Evolutionary conservation across 768 basidiomycete species (phyloP).

Genomic region (Cystobasidium tubakii): DNA sequence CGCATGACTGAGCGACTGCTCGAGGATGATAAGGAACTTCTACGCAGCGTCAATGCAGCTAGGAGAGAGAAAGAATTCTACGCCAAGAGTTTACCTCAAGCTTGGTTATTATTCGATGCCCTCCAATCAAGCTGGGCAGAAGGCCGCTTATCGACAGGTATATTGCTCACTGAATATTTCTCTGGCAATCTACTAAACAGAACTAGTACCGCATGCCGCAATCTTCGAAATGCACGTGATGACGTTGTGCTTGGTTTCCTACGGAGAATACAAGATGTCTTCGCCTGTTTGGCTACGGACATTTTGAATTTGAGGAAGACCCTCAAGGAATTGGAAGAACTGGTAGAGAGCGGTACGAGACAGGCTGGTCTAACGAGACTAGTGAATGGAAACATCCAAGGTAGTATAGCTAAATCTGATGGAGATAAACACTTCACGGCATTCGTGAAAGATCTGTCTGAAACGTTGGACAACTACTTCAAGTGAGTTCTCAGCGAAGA

Average conservation of each 20-base stretch:
- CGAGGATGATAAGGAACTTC: neutral
- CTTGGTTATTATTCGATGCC: constrained; percentile 12
- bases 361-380: constrained; percentile 16
- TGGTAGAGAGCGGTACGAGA: neutral
- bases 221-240: constrained; percentile 30
- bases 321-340: constrained; percentile 18
- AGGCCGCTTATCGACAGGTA: neutral
- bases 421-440: constrained; percentile 27
- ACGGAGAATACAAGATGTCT: neutral
- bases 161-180: constrained; percentile 12
- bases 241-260: constrained; percentile 14
- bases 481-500: neutral
- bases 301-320: neutral
- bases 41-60: neutral
- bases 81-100: constrained; percentile 9
- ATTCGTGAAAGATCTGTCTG: neutral
- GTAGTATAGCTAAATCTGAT: neutral
- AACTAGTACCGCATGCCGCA: neutral
- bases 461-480: neutral
- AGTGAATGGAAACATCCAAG: constrained; percentile 37
- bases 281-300: neutral
- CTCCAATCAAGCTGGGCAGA: constrained; percentile 27
- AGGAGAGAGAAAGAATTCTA: neutral
- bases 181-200: constrained; percentile 9
- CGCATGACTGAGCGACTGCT: neutral